These are phyloP conservation scores for Pleurotus giganteus DNA, from an alignment of 768 basidiomycete species.

Conservation along the genomic window DNA sequence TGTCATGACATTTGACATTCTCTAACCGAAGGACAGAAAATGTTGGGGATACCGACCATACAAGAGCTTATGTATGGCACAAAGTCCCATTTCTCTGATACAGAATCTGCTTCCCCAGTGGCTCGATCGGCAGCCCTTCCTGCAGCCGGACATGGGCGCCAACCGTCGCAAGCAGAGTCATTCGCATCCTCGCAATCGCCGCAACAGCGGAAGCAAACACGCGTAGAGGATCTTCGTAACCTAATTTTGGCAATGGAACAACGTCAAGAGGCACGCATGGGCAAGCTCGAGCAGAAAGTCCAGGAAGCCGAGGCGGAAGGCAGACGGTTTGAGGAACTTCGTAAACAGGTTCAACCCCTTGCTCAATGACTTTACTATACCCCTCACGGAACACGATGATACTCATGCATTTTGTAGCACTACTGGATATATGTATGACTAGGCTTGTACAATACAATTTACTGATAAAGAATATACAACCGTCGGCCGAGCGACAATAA, in stretches of 20 bases:
- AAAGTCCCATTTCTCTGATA: slow-evolving; percentile 18
- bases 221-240: slow-evolving; percentile 67
- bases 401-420: neutral
- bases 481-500: too few relatives aligned
- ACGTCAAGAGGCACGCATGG: slow-evolving; percentile 60
- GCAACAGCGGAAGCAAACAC: slow-evolving; percentile 46
- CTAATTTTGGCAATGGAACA: slow-evolving; percentile 77
- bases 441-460: neutral
- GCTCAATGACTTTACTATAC: neutral
- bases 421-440: neutral
- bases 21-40: slow-evolving; percentile 30
- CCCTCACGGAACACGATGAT: slow-evolving; percentile 6
- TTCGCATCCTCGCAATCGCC: slow-evolving; percentile 10
- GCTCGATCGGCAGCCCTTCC: slow-evolving; percentile 21
- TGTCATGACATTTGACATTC: neutral
- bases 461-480: neutral
- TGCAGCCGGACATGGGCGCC: slow-evolving; percentile 18
- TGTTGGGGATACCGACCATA: slow-evolving; percentile 6
- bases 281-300: slow-evolving; percentile 56
- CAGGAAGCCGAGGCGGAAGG: slow-evolving; percentile 61
- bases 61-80: slow-evolving; percentile 6
- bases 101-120: slow-evolving; percentile 26
- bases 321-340: slow-evolving; percentile 48
- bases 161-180: slow-evolving; percentile 8
- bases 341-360: slow-evolving; percentile 30